Conservation (phyloP, 306 rosid genomes). For the Lupinus albus region DNA sequence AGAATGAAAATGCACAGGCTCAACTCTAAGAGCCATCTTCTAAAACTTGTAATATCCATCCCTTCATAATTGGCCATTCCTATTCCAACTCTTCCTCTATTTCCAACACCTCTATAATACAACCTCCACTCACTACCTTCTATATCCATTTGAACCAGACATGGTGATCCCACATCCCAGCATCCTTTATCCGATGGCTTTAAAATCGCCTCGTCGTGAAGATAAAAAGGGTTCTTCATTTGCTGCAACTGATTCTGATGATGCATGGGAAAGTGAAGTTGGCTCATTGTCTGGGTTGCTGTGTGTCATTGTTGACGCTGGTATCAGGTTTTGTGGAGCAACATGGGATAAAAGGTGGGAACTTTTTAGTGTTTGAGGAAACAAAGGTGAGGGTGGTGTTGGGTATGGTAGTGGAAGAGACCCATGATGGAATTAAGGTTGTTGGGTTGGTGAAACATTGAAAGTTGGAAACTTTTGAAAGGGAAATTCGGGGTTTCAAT, state of each 20-base stretch:
- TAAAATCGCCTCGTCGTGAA: constrained; percentile 53
- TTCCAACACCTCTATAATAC: constrained; percentile 72
- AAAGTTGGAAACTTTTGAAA: constrained; percentile 44
- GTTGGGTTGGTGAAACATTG: constrained; percentile 41
- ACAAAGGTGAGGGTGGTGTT: no score
- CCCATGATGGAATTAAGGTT: constrained; percentile 46
- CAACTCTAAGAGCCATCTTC: constrained; percentile 43
- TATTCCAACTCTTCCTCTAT: constrained; percentile 64
- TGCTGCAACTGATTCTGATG: not conserved
- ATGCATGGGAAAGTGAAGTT: not conserved
- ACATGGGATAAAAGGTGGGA: constrained; percentile 49
- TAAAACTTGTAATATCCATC: constrained; percentile 47
- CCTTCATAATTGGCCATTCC: constrained; percentile 74
- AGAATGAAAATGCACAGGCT: no score
- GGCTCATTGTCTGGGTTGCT: constrained; percentile 39
- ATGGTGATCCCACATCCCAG: constrained; percentile 78
- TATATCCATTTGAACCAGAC: constrained; percentile 65
- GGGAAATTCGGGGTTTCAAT: constrained; percentile 34
- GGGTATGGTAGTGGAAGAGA: not conserved
- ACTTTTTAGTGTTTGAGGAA: constrained; percentile 31
- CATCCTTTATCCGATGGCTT: constrained; percentile 50
- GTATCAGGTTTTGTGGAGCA: constrained; percentile 71
- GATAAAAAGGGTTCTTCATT: not conserved
- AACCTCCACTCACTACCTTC: constrained; percentile 69
- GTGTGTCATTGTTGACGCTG: constrained; percentile 48